Conservation (phyloP, 1,284 basidiomycete species). For the Cryptococcus sp. region DNA sequence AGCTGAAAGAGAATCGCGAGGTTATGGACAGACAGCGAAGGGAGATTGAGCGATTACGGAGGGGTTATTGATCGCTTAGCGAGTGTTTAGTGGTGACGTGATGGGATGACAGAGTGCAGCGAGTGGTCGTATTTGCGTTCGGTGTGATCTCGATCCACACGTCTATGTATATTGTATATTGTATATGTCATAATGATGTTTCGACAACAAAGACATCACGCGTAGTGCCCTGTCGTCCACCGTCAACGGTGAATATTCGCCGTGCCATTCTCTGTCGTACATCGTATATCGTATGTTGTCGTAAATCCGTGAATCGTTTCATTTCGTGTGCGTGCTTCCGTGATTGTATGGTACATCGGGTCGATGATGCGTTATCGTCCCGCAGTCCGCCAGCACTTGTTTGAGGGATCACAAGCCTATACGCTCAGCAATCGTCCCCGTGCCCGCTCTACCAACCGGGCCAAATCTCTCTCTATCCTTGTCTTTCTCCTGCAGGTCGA, state of each 20-base stretch:
- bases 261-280: no score
- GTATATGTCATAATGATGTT: no score
- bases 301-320: no score
- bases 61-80: slow-evolving; percentile 54
- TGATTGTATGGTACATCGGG: no score
- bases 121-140: background rate
- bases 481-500: background rate
- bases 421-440: slow-evolving; percentile 31
- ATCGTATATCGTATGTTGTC: no score
- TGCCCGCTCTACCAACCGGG: slow-evolving; percentile 12
- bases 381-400: no score
- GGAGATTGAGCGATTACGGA: slow-evolving; percentile 37
- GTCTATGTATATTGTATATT: background rate
- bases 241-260: no score
- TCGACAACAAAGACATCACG: background rate
- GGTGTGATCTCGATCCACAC: background rate
- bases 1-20: slow-evolving; percentile 27
- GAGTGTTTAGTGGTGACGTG: background rate
- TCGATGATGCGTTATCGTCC: no score
- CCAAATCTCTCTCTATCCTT: slow-evolving; percentile 7
- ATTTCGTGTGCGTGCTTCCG: no score
- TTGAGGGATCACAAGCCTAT: slow-evolving; percentile 29
- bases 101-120: background rate
- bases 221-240: no score
- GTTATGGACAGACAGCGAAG: slow-evolving; percentile 32